Percentiles rank a stretch among this genome's conserved stretches.
phyloP scores from a whole-genome alignment of 2,329 filamentous ascomycete species.

The Botrytis pseudocinerea region DNA sequence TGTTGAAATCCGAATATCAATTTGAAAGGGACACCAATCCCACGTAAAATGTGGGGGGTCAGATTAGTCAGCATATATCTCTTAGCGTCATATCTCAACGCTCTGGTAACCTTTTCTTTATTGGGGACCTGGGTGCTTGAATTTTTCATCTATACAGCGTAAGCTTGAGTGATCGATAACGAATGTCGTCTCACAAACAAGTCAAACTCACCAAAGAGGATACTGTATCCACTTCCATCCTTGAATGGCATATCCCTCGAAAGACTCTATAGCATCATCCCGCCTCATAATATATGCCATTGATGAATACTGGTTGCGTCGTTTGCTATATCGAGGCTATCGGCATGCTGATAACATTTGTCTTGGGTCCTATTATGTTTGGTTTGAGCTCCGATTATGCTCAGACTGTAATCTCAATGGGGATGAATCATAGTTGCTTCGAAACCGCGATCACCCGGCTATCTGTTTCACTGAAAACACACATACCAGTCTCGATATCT shows the following conservation, averaged over 20 bases:
- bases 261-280: neutral
- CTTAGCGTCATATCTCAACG: neutral
- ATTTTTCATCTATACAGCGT: neutral
- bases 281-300: neutral
- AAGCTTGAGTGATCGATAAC: neutral
- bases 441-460: neutral
- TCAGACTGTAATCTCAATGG: neutral
- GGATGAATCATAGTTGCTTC: neutral
- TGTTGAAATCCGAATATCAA: neutral
- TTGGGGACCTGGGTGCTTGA: neutral
- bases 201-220: too few relatives aligned
- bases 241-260: neutral
- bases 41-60: neutral
- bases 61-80: neutral
- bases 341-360: neutral
- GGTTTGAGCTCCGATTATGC: neutral
- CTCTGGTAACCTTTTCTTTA: neutral
- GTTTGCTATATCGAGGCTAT: neutral
- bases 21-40: neutral
- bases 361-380: neutral
- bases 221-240: neutral
- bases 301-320: neutral
- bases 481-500: neutral
- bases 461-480: neutral
- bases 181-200: neutral